Evolutionary conservation across 2,329 filamentous ascomycete genomes (phyloP).

Genomic region (Metarhizium guizhouense): DNA sequence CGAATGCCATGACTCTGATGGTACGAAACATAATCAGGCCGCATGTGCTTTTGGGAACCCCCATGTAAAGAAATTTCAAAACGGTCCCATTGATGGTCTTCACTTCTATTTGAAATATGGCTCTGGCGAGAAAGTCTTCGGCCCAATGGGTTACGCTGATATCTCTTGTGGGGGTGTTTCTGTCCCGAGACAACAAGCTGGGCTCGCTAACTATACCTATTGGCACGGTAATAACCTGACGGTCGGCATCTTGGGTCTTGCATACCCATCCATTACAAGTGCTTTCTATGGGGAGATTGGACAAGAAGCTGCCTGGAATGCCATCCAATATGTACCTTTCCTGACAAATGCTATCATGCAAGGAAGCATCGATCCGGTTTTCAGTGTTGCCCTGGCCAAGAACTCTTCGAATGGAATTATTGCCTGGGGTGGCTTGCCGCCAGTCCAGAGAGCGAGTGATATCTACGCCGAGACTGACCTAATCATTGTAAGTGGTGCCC

Average conservation of each 20-base stretch:
- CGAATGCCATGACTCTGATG: constrained; percentile 29
- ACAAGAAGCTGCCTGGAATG: constrained; percentile 28
- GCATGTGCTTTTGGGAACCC: constrained; percentile 33
- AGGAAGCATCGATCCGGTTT: constrained; percentile 34
- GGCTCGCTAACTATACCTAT: constrained; percentile 37
- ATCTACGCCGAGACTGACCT: constrained; percentile 29
- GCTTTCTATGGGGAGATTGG: constrained; percentile 32
- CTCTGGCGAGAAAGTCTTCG: constrained; percentile 38
- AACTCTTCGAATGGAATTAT: constrained; percentile 37
- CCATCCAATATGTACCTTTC: constrained; percentile 37
- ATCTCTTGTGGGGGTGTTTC: constrained; percentile 35
- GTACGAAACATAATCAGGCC: constrained; percentile 19
- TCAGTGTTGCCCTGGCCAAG: constrained; percentile 38
- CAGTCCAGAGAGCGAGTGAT: constrained; percentile 20
- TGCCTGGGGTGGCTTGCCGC: constrained; percentile 37
- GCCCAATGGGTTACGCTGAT: constrained; percentile 37
- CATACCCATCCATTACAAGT: constrained; percentile 40
- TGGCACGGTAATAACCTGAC: constrained; percentile 45
- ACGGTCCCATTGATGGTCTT: constrained; percentile 28
- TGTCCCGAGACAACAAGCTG: constrained; percentile 37
- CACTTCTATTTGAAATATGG: constrained; percentile 39
- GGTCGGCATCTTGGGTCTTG: constrained; percentile 41
- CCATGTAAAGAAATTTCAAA: constrained; percentile 29
- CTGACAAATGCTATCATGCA: constrained; percentile 39
- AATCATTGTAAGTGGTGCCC: constrained; percentile 30